phyloP scores from a whole-genome alignment of 2,329 filamentous ascomycete genomes.

The Pestalotiopsis sp. region DNA sequence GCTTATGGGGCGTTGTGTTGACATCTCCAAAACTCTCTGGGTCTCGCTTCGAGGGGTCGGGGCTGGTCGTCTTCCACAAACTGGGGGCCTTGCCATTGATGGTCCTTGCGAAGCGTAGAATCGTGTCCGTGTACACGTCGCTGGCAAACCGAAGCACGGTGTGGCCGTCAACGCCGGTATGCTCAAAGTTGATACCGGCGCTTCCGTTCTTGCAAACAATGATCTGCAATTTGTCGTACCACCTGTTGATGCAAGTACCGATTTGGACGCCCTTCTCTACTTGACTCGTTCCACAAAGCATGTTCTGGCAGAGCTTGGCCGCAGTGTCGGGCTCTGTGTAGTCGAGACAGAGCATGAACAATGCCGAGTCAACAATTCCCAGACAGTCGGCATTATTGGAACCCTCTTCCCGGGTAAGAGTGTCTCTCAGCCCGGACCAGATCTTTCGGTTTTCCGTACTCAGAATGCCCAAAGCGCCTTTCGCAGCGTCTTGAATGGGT shows the following conservation, averaged over 20 bases:
- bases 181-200: slow-evolving; percentile 98
- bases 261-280: slow-evolving; percentile 94
- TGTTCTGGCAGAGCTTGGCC: slow-evolving; percentile 92
- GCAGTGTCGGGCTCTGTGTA: slow-evolving; percentile 83
- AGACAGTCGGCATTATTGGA: slow-evolving; percentile 97
- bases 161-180: slow-evolving; percentile 96
- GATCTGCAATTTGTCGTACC: slow-evolving; percentile 99
- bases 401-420: slow-evolving; percentile 80
- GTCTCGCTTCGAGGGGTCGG: slow-evolving; percentile 90
- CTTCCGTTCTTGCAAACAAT: slow-evolving; percentile 99
- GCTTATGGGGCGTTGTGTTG: slow-evolving; percentile 89
- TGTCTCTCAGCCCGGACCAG: slow-evolving; percentile 89
- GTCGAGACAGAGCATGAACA: slow-evolving; percentile 92
- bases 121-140: slow-evolving; percentile 96
- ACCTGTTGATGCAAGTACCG: slow-evolving; percentile 95
- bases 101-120: slow-evolving; percentile 89
- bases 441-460: slow-evolving; percentile 96
- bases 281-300: slow-evolving; percentile 94
- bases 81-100: slow-evolving; percentile 94
- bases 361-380: slow-evolving; percentile 90
- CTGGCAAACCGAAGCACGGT: slow-evolving; percentile 96
- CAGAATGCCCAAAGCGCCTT: slow-evolving; percentile 87
- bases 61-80: slow-evolving; percentile 87
- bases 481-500: slow-evolving; percentile 93
- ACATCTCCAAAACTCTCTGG: slow-evolving; percentile 92